phyloP scores from a whole-genome alignment of 2,329 filamentous ascomycete genomes.

The Ascochyta koolunga region DNA sequence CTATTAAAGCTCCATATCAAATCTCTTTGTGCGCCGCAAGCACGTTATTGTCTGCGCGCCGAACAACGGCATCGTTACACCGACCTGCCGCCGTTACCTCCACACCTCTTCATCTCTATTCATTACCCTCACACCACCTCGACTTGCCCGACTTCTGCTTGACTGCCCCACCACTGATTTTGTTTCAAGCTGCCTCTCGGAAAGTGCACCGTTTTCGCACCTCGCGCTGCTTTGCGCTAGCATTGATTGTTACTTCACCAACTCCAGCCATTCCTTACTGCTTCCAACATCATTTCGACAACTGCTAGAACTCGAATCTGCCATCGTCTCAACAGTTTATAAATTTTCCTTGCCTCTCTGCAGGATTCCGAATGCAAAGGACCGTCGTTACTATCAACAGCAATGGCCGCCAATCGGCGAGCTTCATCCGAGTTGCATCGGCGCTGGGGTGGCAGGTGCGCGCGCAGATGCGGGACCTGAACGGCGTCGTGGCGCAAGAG shows the following conservation, averaged over 20 bases:
- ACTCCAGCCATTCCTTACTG: constrained; percentile 13
- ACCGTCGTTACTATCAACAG: constrained; percentile 96
- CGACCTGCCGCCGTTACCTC: constrained; percentile 12
- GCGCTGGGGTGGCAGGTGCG: constrained; percentile 93
- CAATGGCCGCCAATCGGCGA: constrained; percentile 93
- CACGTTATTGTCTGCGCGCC: constrained; percentile 29
- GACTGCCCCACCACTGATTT: neutral
- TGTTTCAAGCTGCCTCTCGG: constrained; percentile 13
- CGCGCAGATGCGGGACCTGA: constrained; percentile 85
- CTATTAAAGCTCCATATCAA: constrained; percentile 25
- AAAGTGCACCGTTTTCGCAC: neutral
- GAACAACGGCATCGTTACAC: constrained; percentile 32
- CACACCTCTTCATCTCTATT: constrained; percentile 1
- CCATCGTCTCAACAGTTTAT: neutral
- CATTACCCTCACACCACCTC: constrained; percentile 29
- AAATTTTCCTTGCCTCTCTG: neutral
- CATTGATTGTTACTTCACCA: constrained; percentile 9
- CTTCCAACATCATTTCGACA: constrained; percentile 12
- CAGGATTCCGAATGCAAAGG: constrained; percentile 46
- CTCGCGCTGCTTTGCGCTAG: constrained; percentile 22
- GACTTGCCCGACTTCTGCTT: constrained; percentile 18
- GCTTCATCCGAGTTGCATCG: constrained; percentile 89
- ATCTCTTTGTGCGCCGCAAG: constrained; percentile 28
- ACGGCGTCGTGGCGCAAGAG: constrained; percentile 87
- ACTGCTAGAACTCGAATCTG: neutral